phyloP scores from a whole-genome alignment of 1,139 yeast species.

The Waltiozyma solani region DNA sequence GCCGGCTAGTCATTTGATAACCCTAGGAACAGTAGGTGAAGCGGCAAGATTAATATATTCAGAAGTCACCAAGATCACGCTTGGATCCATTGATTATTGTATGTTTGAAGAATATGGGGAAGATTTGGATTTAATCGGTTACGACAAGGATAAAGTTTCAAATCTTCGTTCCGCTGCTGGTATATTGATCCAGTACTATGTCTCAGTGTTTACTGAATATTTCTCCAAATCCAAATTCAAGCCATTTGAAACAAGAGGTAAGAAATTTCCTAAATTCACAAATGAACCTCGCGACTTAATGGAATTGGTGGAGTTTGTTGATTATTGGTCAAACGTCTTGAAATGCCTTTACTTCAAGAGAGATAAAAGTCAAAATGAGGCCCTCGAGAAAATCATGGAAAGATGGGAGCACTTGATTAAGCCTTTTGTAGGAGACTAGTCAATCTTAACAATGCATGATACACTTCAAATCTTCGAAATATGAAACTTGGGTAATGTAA shows the following conservation, averaged over 20 bases:
- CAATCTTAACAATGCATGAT: too few relatives aligned
- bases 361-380: slow-evolving; percentile 28
- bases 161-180: slow-evolving; percentile 34
- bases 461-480: too few relatives aligned
- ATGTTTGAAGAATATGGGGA: slow-evolving; percentile 51
- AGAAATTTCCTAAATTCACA: slow-evolving; percentile 19
- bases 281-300: slow-evolving; percentile 22
- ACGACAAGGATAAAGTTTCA: slow-evolving; percentile 26
- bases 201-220: slow-evolving; percentile 46
- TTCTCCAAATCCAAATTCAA: slow-evolving; percentile 22
- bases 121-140: slow-evolving; percentile 41
- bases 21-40: slow-evolving; percentile 1
- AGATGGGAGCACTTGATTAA: slow-evolving; percentile 31
- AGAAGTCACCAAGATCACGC: slow-evolving; percentile 34
- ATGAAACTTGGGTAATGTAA: too few relatives aligned
- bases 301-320: slow-evolving; percentile 31
- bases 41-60: slow-evolving; percentile 18
- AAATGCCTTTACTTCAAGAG: slow-evolving; percentile 33
- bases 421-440: slow-evolving; percentile 2
- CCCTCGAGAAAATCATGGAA: slow-evolving; percentile 27
- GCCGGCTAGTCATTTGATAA: neutral
- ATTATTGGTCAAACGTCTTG: slow-evolving; percentile 43
- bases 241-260: slow-evolving; percentile 23
- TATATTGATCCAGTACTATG: slow-evolving; percentile 39
- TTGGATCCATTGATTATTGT: slow-evolving; percentile 40